Evolutionary conservation across 257 asterid species (phyloP), one percentile per base, ranked within the genome.

Genomic region (Cordia subcordata): DNA sequence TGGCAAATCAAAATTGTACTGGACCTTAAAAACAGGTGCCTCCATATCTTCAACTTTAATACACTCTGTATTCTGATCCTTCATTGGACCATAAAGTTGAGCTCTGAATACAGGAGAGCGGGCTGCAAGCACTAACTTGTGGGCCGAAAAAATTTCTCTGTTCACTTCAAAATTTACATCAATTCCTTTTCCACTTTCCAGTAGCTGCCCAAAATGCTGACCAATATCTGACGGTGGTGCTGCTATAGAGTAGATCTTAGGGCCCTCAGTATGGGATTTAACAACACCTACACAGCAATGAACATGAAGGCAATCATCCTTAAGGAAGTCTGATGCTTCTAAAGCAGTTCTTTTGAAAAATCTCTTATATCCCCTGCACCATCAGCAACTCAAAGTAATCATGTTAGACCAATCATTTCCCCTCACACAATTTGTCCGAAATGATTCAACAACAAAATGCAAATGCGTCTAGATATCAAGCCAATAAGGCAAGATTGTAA

Each of bases 81-180:
- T 68, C 44, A 68, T 32, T 45, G 74, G 61, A 50, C 74, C 69
- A 42, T 55, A 69, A 46, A 63, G 74, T 42, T 63, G 74, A 19
- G 74, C 74, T 53, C 60, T 44, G 45, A 69, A 65, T 20, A 69
- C 74, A 19, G 74, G 74, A 51, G 74, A 69, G 46, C 65, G 74
- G 8, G 69, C 65, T 33, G 65, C 74, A 63, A 57, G 65, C 39
- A 69, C 65, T 58, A 63, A 57, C 65, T 63, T 63, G 61, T 63
- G 69, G 22, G 74, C 74, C 17, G 57, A 44, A 52, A 62, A 63
- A 3, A 57, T 55, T 49, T 62, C 69, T 22, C 69, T 65, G 33
- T 69, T 63, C 11, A 64, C 71, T 51, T 64, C 66, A 58, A 63
- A 70, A 45, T 58, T 33, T 35, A 70, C 50, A 58, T 63, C 71